These are phyloP conservation scores for Umbilicaria muhlenbergii DNA, from an alignment of 495 filamentous ascomycete species.

Conservation along the genomic window DNA sequence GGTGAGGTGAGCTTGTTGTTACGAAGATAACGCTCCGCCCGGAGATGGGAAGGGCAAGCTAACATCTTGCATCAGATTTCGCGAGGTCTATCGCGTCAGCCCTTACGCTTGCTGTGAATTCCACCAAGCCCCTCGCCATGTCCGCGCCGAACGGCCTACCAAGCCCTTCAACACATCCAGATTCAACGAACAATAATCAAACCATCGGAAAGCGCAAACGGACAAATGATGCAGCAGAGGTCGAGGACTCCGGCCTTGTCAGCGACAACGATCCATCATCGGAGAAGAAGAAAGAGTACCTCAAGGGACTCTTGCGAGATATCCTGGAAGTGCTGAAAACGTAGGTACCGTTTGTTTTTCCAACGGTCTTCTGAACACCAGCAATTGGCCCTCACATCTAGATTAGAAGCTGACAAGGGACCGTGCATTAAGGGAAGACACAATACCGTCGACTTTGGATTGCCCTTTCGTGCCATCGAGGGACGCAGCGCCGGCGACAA, in stretches of 20 bases:
- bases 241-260: neutral
- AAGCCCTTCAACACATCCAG: no score
- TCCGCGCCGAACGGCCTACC: no score
- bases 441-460: constrained; percentile 11
- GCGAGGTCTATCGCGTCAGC: no score
- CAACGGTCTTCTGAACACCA: neutral
- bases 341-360: constrained; percentile 1
- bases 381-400: no score
- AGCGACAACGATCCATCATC: neutral
- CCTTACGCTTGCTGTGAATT: no score
- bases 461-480: constrained; percentile 1
- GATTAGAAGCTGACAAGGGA: neutral
- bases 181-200: no score
- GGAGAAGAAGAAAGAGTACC: constrained; percentile 1
- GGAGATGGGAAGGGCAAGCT: no score
- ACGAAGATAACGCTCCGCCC: no score
- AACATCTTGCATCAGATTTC: no score
- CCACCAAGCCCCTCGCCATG: no score
- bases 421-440: constrained; percentile 5
- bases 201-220: constrained; percentile 12
- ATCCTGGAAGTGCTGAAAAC: constrained; percentile 9
- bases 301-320: constrained; percentile 10
- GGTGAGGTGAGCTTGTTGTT: no score
- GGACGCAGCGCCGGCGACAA: constrained; percentile 12
- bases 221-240: constrained; percentile 1